Conservation (phyloP, 2,329 filamentous ascomycete genomes). For the Chaetomiaceae sp. region DNA sequence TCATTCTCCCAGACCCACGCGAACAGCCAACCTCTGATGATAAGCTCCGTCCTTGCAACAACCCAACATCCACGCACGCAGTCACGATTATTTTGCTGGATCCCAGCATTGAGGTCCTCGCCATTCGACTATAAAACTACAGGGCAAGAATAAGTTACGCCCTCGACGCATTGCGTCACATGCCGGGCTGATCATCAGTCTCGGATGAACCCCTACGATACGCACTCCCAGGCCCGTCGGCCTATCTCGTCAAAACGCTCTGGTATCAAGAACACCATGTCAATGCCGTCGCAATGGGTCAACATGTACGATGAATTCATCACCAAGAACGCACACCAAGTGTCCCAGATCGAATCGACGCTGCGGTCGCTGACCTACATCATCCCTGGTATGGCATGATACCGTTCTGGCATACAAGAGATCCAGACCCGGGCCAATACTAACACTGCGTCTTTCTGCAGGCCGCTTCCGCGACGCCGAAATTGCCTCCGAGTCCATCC, state of each 20-base stretch:
- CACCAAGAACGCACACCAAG: slow-evolving; percentile 87
- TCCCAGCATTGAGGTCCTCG: neutral
- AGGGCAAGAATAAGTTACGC: no score
- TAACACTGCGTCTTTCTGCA: slow-evolving; percentile 29
- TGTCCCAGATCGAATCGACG: slow-evolving; percentile 92
- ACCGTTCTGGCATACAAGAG: neutral
- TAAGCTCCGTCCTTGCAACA: no score
- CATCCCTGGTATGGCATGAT: slow-evolving; percentile 53
- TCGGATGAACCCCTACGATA: slow-evolving; percentile 17
- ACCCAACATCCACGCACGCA: neutral
- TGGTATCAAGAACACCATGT: slow-evolving; percentile 32
- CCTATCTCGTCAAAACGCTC: neutral
- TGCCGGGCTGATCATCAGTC: slow-evolving; percentile 4
- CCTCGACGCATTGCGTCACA: neutral
- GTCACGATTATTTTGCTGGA: neutral
- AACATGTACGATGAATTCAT: slow-evolving; percentile 83
- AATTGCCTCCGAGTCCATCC: slow-evolving; percentile 86
- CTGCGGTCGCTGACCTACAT: slow-evolving; percentile 92
- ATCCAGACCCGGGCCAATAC: neutral
- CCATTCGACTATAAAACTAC: neutral
- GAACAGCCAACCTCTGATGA: no score
- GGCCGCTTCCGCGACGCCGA: slow-evolving; percentile 88
- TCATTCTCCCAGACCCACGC: neutral
- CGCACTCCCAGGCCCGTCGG: neutral
- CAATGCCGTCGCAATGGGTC: slow-evolving; percentile 62